Base-by-base conservation (phyloP, 2,329 filamentous ascomycete species). In the Sordariomycetes sp. region DNA sequence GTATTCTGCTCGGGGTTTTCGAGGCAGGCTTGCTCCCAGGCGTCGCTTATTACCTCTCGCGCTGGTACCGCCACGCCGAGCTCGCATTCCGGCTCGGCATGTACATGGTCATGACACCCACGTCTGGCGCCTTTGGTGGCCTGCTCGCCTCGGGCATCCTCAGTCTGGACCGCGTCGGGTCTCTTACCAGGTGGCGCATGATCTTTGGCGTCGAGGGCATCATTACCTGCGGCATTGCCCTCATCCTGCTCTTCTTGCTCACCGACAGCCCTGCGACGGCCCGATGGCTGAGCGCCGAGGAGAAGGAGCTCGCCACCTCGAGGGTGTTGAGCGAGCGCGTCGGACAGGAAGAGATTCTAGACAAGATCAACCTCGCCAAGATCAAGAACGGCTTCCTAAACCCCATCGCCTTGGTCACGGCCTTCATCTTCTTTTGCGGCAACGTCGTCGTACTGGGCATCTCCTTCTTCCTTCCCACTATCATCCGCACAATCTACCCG, bases 31-130 rank as follows among this genome's bases (percentile, higher is more conserved):
- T 89, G 1, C 88, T 89, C 59, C 84, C 84, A 0, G 84, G 85
- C 0, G 69, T 88, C 62, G 79, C 82, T 0, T 72, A 82, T 68
- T 89, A 88, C 62, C 72, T 90, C 53, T 89, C 86, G 0, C 81
- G 89, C 60, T 90, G 87, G 77, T 90, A 90, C 67, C 82, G 79
- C 48, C 81, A 82, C 62, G 77, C 81, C n/a, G 86, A 90, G 69
- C 77, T 87, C 3, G 85, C 84, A 22, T 70, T 89, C 22, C 78
- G 69, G 4, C 82, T 89, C 2, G 85, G 84, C 2, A 84, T 87
- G 59, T 79, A 90, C 1, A 84, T 90, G 59, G 79, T 84, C 20
- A 81, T 76, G n/a, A 82, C 85, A 1, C 86, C 87, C 0, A 73
- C 89, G 0, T 84, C 85, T 0, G 86, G 87, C 4, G 86, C 86